These are phyloP conservation scores for Bassia scoparia DNA, from an alignment of 148 eudicot species.

Conservation along the genomic window DNA sequence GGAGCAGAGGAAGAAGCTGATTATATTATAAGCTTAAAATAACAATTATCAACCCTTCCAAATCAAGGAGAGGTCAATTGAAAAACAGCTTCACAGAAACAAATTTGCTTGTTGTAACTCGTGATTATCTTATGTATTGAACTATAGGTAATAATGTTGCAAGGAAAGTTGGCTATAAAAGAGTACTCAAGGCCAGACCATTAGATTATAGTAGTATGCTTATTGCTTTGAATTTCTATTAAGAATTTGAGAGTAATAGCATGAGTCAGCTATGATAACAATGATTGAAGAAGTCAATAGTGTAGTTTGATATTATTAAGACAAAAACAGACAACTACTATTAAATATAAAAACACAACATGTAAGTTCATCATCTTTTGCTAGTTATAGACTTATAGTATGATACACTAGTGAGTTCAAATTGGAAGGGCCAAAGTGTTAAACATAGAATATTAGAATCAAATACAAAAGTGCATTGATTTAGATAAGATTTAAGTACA, in stretches of 20 bases:
- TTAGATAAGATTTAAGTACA: background rate
- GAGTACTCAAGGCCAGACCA: background rate
- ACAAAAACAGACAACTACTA: conserved; percentile 1
- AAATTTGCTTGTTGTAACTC: no score
- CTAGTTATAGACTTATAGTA: background rate
- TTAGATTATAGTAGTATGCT: background rate
- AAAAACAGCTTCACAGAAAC: no score
- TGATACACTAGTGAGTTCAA: background rate
- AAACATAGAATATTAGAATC: background rate
- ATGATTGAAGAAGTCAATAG: conserved; percentile 9
- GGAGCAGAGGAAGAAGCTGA: background rate
- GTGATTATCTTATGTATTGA: background rate
- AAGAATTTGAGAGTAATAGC: conserved; percentile 11
- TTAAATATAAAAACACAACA: background rate
- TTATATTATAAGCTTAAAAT: no score
- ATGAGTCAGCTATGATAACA: background rate
- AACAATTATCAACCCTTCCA: no score
- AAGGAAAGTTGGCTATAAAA: background rate
- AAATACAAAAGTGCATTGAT: background rate
- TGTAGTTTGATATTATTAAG: background rate
- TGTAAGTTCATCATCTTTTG: conserved; percentile 1
- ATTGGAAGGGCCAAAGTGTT: conserved; percentile 7
- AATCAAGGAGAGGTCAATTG: no score
- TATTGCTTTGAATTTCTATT: conserved; percentile 11
- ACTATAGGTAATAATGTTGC: background rate